These are phyloP conservation scores for Alloascoidea africana DNA, from an alignment of 805 yeast species.

Conservation along the genomic window DNA sequence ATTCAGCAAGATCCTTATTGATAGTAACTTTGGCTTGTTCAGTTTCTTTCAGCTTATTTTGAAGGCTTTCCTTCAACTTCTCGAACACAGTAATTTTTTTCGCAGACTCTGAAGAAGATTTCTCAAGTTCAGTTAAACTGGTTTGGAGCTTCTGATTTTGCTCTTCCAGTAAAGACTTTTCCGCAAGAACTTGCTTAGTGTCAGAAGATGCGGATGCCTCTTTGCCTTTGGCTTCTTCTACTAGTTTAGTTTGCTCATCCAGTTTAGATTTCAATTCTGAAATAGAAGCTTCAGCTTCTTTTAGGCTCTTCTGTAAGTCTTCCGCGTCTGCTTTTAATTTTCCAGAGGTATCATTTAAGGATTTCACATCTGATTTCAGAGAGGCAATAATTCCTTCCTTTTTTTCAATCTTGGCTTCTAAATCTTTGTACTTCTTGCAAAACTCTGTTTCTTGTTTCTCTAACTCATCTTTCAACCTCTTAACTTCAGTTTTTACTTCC, in stretches of 20 bases:
- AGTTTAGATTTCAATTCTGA: conserved; percentile 3
- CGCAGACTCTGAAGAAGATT: too few species aligned
- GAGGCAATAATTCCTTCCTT: too few species aligned
- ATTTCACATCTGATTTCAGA: too few species aligned
- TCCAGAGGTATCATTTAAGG: too few species aligned
- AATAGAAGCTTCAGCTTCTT: conserved; percentile 4
- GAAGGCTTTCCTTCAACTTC: too few species aligned
- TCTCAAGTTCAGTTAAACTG: too few species aligned
- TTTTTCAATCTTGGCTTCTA: conserved; percentile 6
- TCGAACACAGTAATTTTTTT: too few species aligned
- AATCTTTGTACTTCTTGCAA: conserved; percentile 3
- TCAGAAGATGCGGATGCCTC: conserved; percentile 4
- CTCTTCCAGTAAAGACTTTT: conserved; percentile 4
- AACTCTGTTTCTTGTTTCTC: conserved; percentile 5
- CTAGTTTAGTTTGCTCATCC: too few species aligned
- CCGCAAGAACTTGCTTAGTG: conserved; percentile 2
- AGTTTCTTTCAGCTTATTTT: too few species aligned
- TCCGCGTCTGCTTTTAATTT: conserved; percentile 3
- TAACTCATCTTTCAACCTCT: conserved; percentile 5
- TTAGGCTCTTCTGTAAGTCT: conserved; percentile 3
- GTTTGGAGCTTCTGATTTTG: too few species aligned
- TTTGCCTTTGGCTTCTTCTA: conserved; percentile 5
- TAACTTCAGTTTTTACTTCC: conserved; percentile 8
- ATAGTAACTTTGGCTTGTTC: too few species aligned
- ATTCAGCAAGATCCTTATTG: too few species aligned